Conservation (phyloP, 768 basidiomycete genomes). For the Fistulinella prunicolor region DNA sequence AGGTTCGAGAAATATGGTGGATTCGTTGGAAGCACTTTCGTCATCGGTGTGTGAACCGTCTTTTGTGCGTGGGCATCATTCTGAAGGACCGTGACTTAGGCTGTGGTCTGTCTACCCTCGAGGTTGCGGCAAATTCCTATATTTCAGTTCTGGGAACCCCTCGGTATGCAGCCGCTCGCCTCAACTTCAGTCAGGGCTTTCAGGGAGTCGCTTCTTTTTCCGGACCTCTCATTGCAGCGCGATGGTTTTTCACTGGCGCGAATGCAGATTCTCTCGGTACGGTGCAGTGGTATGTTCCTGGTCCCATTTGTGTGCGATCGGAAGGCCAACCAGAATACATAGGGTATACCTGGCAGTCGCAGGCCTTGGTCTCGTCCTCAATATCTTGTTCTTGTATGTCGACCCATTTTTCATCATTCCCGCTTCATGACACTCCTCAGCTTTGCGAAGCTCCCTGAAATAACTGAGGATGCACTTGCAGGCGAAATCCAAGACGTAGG, state of each 20-base stretch:
- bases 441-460: constrained; percentile 67
- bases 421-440: constrained; percentile 28
- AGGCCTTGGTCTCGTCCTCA: constrained; percentile 58
- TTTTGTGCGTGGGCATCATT: background rate
- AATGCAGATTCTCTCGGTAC: constrained; percentile 62
- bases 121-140: constrained; percentile 81
- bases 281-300: constrained; percentile 53
- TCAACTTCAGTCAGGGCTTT: constrained; percentile 80
- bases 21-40: constrained; percentile 71
- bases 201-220: constrained; percentile 73
- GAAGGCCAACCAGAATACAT: constrained; percentile 1
- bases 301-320: background rate
- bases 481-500: constrained; percentile 46
- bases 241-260: constrained; percentile 68
- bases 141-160: constrained; percentile 66
- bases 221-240: constrained; percentile 71
- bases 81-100: constrained; percentile 31
- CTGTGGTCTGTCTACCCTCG: constrained; percentile 63
- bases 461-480: constrained; percentile 62
- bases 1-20: constrained; percentile 65
- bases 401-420: background rate
- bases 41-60: constrained; percentile 45
- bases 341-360: constrained; percentile 68
- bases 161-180: constrained; percentile 67
- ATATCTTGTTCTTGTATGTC: constrained; percentile 60